These are phyloP conservation scores for Avena sativa DNA, from an alignment of 176 grass and related monocot species.

Conservation along the genomic window DNA sequence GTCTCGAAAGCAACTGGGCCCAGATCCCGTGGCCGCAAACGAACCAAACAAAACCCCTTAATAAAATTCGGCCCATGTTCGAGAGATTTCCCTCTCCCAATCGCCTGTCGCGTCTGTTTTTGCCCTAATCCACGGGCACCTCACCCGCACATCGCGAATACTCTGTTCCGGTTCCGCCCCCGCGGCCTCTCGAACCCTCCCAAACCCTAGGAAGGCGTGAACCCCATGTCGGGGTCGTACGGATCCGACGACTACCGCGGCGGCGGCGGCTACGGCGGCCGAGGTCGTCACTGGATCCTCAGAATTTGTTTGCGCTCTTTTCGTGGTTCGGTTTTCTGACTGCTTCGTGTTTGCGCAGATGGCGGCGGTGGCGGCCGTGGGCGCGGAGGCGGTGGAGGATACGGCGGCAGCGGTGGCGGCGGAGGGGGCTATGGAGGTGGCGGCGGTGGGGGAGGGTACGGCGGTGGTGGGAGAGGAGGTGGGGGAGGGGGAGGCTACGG, in stretches of 20 bases:
- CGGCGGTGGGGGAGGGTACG: slow-evolving; percentile 34
- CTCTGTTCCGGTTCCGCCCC: slow-evolving; percentile 25
- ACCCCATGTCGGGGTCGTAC: slow-evolving; percentile 67
- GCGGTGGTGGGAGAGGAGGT: slow-evolving; percentile 18
- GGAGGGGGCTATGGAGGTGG: slow-evolving; percentile 19
- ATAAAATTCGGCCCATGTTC: background rate
- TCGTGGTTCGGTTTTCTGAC: slow-evolving; percentile 45
- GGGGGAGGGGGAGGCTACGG: slow-evolving; percentile 26
- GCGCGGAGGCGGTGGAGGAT: slow-evolving; percentile 45
- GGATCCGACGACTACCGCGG: slow-evolving; percentile 75
- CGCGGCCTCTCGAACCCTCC: slow-evolving; percentile 42
- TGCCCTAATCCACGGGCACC: slow-evolving; percentile 41
- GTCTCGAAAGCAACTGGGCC: background rate
- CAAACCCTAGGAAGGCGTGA: slow-evolving; percentile 57
- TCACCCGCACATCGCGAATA: background rate
- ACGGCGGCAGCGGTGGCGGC: slow-evolving; percentile 34
- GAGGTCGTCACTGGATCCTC: slow-evolving; percentile 38
- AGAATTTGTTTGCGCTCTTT: background rate
- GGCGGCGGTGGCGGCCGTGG: slow-evolving; percentile 49
- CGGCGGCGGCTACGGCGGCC: slow-evolving; percentile 49
- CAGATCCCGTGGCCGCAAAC: background rate
- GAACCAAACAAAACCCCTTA: background rate
- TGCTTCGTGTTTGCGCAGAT: slow-evolving; percentile 37
- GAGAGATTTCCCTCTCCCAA: background rate
- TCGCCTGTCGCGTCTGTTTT: background rate